Evolutionary conservation across 2,329 filamentous ascomycete genomes (phyloP), one percentile per base, ranked within the genome.

Genomic region (Leptographium procerum): DNA sequence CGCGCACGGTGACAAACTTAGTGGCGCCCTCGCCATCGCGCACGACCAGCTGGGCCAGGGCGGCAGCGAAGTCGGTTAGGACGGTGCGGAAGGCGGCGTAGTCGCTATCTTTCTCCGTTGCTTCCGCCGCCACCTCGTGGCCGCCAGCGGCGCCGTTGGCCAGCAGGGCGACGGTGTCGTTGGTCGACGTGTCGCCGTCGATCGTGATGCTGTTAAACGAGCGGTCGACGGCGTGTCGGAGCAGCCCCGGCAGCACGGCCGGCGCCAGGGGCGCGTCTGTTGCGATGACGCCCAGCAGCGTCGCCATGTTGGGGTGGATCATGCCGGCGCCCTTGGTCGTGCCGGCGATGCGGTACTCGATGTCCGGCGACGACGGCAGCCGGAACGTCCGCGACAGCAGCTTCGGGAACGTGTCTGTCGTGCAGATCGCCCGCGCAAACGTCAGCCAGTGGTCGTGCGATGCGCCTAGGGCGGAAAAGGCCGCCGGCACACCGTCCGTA

Each of bases 281-380:
- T 67, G 89, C 91, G 67, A 97, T 81, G 61, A 97, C 87, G 57
- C 89, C 91, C 40, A 99, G 84, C 36, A 97, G 82, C 1, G 94
- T 99, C 33, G 91, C 94, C 91, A 99, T 96, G 77, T 99, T 97
- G 53, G 94, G 94, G 69, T 96, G 91, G 71, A 99, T 96, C 94
- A 99, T 99, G 68, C 94, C 94, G 6, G 94, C 94, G 59, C 94
- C 94, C 76, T 99, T 99, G 67, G 92, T 95, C 84, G 95, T 95
- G 65, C 94, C 94, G 14, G 89, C 91, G 55, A 99, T 87, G 65
- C 82, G 81, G 75, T 96, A 99, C 70, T 87, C 85, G 55, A 83
- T 77, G 22, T 78, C 78, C 0, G 88, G 84, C 4, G 88, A 88
- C 1, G 88, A 91, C 4, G 94, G 91, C 34, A 99, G 83, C 31